Base-by-base conservation (phyloP, 2,329 filamentous ascomycete species). In the Cladobotryum mycophilum region DNA sequence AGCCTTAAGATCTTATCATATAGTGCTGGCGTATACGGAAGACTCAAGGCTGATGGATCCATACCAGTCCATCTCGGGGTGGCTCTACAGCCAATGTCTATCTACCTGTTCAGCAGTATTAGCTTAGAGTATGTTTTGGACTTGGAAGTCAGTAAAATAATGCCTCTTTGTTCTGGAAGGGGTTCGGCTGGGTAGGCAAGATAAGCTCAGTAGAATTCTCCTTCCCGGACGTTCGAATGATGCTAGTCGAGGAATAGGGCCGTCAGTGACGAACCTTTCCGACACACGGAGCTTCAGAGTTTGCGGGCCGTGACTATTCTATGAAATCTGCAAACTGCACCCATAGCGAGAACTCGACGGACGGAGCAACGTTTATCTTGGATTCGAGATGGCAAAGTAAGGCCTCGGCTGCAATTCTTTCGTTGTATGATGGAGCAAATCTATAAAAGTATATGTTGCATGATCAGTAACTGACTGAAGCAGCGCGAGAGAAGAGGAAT, bases 1-100 rank as follows among this genome's bases (percentile, higher is more conserved):
- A 53, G 51, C 40, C 51, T 53, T 30, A 48, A 35, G 40, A 45
- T 53, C 41, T 46, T 36, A 35, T 44, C 48, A 34, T 48, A 49
- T 33, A 48, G 52, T 12, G 48, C 44, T 4, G 44, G 45, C 7
- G 38, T 43, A 25, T 53, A 51, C 48, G 47, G 48, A n/a, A 49
- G 52, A 25, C 33, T 44, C 18, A 42, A 33, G 13, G 48, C 42
- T 11, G 14, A 33, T 14, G 48, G 51, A 18, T 48, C 51, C 14
- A 43, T 36, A 15, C 36, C 17, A 4, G 38, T 45, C 20, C 20
- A 38, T 7, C n/a, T 35, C n/a, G 48, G 25, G 4, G 25, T 44
- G 14, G 41, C 20, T 6, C 30, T 42, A 5, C 45, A 38, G n/a
- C 18, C 42, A 17, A 36, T 35, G 2, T 30, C 37, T 4, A 15